Evolutionary conservation across 305 asterid species (phyloP).

Genomic region (Andrographis paniculata): DNA sequence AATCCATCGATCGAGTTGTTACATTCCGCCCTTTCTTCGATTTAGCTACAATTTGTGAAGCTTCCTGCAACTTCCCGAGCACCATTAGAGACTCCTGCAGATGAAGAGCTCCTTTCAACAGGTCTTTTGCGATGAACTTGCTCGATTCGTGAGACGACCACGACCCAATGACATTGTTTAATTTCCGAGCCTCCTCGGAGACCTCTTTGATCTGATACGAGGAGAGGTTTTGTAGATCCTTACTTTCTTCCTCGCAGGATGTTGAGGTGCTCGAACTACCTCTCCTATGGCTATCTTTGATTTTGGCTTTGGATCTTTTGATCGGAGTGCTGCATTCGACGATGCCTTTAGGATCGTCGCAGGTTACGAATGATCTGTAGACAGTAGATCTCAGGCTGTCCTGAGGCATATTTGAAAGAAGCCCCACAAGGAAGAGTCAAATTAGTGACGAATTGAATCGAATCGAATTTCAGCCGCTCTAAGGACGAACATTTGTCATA

Average conservation of each 20-base stretch:
- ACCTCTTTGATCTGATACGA: slow-evolving; percentile 43
- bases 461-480: neutral
- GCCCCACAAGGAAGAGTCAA: slow-evolving; percentile 29
- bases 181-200: slow-evolving; percentile 38
- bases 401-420: slow-evolving; percentile 53
- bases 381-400: slow-evolving; percentile 51
- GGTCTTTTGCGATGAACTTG: slow-evolving; percentile 38
- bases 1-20: slow-evolving; percentile 24
- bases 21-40: slow-evolving; percentile 33
- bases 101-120: slow-evolving; percentile 65
- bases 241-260: slow-evolving; percentile 12
- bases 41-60: slow-evolving; percentile 28
- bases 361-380: slow-evolving; percentile 60
- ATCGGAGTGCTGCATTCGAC: slow-evolving; percentile 45
- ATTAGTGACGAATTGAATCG: slow-evolving; percentile 7
- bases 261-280: slow-evolving; percentile 21
- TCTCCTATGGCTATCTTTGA: slow-evolving; percentile 16
- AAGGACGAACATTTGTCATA: slow-evolving; percentile 19
- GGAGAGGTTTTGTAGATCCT: slow-evolving; percentile 26
- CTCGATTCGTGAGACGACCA: slow-evolving; percentile 24
- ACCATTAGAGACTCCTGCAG: slow-evolving; percentile 48
- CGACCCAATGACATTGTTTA: slow-evolving; percentile 29
- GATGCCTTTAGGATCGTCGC: slow-evolving; percentile 71
- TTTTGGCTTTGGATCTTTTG: slow-evolving; percentile 28
- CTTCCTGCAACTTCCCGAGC: slow-evolving; percentile 58